Conservation (phyloP, 495 filamentous ascomycete genomes). For the Aspergillus panamensis region DNA sequence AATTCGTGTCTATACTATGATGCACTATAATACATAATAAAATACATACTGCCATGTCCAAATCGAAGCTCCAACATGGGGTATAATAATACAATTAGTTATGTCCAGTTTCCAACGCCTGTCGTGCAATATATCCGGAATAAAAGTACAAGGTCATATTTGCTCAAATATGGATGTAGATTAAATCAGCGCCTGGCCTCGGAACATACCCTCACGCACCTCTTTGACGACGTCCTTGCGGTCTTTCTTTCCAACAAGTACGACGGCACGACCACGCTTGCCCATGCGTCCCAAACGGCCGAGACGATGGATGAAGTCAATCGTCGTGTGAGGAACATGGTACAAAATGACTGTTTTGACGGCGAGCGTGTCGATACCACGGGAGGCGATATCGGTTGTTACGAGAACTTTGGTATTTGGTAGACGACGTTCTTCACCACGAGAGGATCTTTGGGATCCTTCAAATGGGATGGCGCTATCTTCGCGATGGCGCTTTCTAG, state of each 20-base stretch:
- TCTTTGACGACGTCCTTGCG: slow-evolving; percentile 86
- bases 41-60: slow-evolving; percentile 1
- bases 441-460: slow-evolving; percentile 20
- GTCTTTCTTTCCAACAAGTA: slow-evolving; percentile 86
- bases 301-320: slow-evolving; percentile 95
- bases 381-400: slow-evolving; percentile 85
- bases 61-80: neutral
- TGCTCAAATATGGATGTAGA: neutral
- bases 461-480: slow-evolving; percentile 36
- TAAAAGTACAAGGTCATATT: slow-evolving; percentile 3
- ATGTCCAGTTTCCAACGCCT: slow-evolving; percentile 10
- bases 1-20: slow-evolving; percentile 10
- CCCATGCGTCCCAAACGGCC: slow-evolving; percentile 92
- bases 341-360: slow-evolving; percentile 89
- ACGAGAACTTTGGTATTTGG: slow-evolving; percentile 86
- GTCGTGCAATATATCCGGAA: neutral
- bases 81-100: neutral
- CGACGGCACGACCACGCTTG: slow-evolving; percentile 80
- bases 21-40: slow-evolving; percentile 9
- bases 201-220: slow-evolving; percentile 92
- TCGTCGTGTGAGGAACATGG: slow-evolving; percentile 91
- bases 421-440: slow-evolving; percentile 31
- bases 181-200: slow-evolving; percentile 79
- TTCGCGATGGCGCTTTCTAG: slow-evolving; percentile 31
- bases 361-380: slow-evolving; percentile 92